Percentiles rank a stretch among this genome's conserved stretches.
These are phyloP conservation scores for Umbelopsis sp. DNA, from an alignment of 192 early-diverging fungal genomes.

Conservation along the genomic window DNA sequence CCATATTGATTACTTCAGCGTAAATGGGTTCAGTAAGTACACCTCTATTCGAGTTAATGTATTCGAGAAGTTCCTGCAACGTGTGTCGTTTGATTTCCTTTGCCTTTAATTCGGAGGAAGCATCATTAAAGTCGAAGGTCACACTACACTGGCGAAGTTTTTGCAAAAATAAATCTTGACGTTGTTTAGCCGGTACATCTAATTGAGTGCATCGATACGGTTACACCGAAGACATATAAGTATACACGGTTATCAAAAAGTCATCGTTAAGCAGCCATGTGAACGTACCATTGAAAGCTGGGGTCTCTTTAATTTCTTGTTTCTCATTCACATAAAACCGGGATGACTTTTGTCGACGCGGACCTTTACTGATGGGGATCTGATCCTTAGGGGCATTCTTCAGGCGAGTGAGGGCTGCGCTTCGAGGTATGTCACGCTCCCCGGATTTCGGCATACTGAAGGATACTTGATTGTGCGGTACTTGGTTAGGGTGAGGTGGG, in stretches of 20 bases:
- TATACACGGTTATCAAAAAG: not conserved
- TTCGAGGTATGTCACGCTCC: conserved; percentile 12
- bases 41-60: conserved; percentile 86
- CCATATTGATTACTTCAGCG: conserved; percentile 94
- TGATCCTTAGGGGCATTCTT: conserved; percentile 65
- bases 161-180: conserved; percentile 85
- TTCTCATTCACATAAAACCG: conserved; percentile 83
- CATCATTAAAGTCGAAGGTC: conserved; percentile 96
- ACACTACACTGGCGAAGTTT: conserved; percentile 92
- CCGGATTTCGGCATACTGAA: conserved; percentile 16
- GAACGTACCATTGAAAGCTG: conserved; percentile 68
- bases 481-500: not conserved
- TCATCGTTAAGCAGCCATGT: too few species aligned
- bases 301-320: conserved; percentile 78
- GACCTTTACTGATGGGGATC: conserved; percentile 78
- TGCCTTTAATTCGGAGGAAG: conserved; percentile 82
- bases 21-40: conserved; percentile 90
- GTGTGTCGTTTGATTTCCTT: conserved; percentile 97
- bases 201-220: conserved; percentile 3
- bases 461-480: conserved; percentile 2
- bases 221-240: not conserved
- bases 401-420: conserved; percentile 45
- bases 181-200: conserved; percentile 81
- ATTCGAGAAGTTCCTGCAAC: conserved; percentile 90
- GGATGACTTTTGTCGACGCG: conserved; percentile 82